Percentiles rank a stretch among this genome's conserved stretches.
These are phyloP conservation scores for Glycine tomentella DNA, from an alignment of 306 rosid genomes.

Conservation along the genomic window DNA sequence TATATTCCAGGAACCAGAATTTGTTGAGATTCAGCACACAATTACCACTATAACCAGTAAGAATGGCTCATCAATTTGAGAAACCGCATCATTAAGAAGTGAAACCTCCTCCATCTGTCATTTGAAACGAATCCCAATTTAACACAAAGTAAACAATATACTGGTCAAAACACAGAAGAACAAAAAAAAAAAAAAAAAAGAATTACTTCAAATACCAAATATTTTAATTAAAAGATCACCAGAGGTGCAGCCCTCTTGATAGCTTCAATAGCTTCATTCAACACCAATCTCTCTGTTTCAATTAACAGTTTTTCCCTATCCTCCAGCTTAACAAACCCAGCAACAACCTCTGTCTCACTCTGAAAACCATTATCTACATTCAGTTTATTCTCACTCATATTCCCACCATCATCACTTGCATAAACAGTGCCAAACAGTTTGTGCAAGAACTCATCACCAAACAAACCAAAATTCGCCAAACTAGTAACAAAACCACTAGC, in stretches of 20 bases:
- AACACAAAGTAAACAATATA: slow-evolving; percentile 48
- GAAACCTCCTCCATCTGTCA: slow-evolving; percentile 99
- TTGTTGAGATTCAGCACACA: slow-evolving; percentile 99
- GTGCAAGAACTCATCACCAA: slow-evolving; percentile 58
- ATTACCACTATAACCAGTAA: slow-evolving; percentile 99
- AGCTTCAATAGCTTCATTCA: slow-evolving; percentile 74
- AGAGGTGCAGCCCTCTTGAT: slow-evolving; percentile 96
- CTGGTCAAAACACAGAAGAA: slow-evolving; percentile 41
- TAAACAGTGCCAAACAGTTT: slow-evolving; percentile 53
- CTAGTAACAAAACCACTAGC: slow-evolving; percentile 82
- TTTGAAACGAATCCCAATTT: slow-evolving; percentile 58
- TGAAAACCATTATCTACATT: slow-evolving; percentile 52
- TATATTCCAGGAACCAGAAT: slow-evolving; percentile 97
- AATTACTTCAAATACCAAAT: slow-evolving; percentile 77
- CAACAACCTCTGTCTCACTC: slow-evolving; percentile 51
- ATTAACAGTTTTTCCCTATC: slow-evolving; percentile 75
- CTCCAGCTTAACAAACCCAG: slow-evolving; percentile 85
- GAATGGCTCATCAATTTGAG: slow-evolving; percentile 98
- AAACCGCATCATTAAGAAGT: slow-evolving; percentile 85
- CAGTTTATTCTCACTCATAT: slow-evolving; percentile 34
- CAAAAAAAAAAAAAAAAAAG: slow-evolving; percentile 24
- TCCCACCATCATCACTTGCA: slow-evolving; percentile 42
- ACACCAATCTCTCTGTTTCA: slow-evolving; percentile 69
- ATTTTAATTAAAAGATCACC: slow-evolving; percentile 90
- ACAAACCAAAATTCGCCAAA: slow-evolving; percentile 63